A percentile compares a stretch with the other conserved stretches of the same genome.
phyloP scores from a whole-genome alignment of 2,329 filamentous ascomycete genomes.

The Botrytis porri region DNA sequence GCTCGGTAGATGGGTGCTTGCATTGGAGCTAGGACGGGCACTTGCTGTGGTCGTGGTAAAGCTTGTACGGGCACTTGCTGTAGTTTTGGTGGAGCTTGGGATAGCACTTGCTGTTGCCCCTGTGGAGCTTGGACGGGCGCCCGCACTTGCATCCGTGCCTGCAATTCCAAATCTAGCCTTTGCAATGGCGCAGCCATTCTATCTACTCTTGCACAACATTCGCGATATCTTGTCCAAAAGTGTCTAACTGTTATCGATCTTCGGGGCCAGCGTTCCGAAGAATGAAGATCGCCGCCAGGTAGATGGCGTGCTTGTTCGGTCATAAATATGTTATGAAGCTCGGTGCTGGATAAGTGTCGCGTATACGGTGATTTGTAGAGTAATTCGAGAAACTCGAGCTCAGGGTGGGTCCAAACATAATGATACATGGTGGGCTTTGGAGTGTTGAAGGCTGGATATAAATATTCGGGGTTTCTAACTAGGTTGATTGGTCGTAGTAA shows the following conservation, averaged over 20 bases:
- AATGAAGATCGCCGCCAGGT: neutral
- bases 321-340: fast-evolving
- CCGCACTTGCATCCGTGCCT: neutral
- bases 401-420: fast-evolving
- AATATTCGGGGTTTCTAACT: neutral
- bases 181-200: no score
- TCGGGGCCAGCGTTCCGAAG: neutral
- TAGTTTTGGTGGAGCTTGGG: no score
- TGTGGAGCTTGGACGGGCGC: neutral
- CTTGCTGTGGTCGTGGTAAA: neutral
- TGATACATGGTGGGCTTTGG: neutral
- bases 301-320: neutral
- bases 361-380: fast-evolving
- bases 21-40: neutral
- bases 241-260: fast-evolving
- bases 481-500: neutral
- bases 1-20: neutral
- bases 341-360: fast-evolving
- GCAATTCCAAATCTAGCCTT: neutral
- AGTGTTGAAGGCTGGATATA: neutral
- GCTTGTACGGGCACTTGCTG: neutral
- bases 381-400: neutral
- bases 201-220: no score
- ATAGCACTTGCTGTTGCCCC: no score
- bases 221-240: fast-evolving